phyloP scores from a whole-genome alignment of 257 asterid genomes.

The Primulina eburnea region DNA sequence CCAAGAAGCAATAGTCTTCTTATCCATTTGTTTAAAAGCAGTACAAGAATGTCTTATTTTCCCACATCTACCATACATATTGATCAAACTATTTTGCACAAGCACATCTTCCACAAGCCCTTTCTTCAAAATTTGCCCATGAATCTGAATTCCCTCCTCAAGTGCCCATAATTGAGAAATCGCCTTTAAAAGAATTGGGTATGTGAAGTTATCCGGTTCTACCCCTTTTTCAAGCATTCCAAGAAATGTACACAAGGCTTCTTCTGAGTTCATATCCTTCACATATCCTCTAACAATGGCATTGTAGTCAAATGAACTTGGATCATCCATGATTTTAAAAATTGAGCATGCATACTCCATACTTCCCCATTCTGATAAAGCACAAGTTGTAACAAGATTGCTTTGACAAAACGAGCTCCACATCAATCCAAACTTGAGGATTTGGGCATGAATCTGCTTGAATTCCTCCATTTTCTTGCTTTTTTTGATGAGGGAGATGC shows the following conservation, averaged over 20 bases:
- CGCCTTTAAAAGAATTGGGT: constrained; percentile 62
- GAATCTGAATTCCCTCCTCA: constrained; percentile 59
- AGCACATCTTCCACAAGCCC: constrained; percentile 60
- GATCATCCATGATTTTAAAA: constrained; percentile 48
- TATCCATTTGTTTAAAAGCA: constrained; percentile 52
- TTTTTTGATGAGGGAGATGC: constrained; percentile 49
- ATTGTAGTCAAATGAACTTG: constrained; percentile 63
- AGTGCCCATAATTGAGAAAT: constrained; percentile 38
- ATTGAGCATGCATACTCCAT: constrained; percentile 80
- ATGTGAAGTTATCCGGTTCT: constrained; percentile 62
- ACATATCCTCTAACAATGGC: constrained; percentile 60
- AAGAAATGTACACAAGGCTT: constrained; percentile 43
- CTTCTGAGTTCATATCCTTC: constrained; percentile 42
- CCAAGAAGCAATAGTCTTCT: constrained; percentile 76
- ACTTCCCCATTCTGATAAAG: constrained; percentile 81
- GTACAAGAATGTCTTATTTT: constrained; percentile 30
- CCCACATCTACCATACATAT: constrained; percentile 74
- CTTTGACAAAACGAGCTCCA: constrained; percentile 57
- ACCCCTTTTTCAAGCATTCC: constrained; percentile 61
- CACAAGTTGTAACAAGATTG: constrained; percentile 73
- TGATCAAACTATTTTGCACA: constrained; percentile 71
- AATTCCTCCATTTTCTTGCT: constrained; percentile 51
- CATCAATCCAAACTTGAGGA: constrained; percentile 60
- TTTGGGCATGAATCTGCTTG: constrained; percentile 65
- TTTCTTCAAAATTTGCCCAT: constrained; percentile 56